phyloP scores from a whole-genome alignment of 371 early-diverging fungal genomes.

The Rhizomucor miehei region DNA sequence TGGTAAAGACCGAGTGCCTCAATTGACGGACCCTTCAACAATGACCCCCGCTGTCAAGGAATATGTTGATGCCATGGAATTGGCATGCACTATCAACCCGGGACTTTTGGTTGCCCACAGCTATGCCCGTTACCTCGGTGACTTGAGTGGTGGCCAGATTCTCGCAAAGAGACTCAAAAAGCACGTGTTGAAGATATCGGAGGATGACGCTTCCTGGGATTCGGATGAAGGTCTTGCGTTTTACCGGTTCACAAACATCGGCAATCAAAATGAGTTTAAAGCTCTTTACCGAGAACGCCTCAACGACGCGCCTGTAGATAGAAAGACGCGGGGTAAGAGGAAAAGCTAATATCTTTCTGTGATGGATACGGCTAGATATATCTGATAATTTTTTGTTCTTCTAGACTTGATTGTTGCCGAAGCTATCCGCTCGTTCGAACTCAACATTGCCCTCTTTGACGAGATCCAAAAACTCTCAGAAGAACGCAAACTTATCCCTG shows the following conservation, averaged over 20 bases:
- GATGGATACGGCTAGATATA: too few species aligned
- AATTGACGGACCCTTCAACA: constrained; percentile 29
- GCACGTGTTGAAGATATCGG: constrained; percentile 32
- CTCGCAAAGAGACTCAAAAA: constrained; percentile 55
- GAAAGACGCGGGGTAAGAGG: constrained; percentile 29
- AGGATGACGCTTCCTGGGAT: constrained; percentile 39
- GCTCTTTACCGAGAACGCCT: constrained; percentile 53
- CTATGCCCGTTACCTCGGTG: constrained; percentile 64
- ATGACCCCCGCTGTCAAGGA: constrained; percentile 55
- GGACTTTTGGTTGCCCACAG: constrained; percentile 57
- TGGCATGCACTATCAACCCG: constrained; percentile 44
- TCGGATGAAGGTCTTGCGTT: constrained; percentile 47
- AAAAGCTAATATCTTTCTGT: not conserved
- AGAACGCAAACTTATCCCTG: constrained; percentile 19
- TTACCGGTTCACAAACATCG: constrained; percentile 50
- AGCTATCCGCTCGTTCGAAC: constrained; percentile 38
- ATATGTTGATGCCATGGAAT: constrained; percentile 49
- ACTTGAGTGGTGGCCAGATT: constrained; percentile 62
- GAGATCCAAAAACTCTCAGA: constrained; percentile 42
- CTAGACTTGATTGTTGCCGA: constrained; percentile 40
- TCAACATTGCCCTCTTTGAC: constrained; percentile 49
- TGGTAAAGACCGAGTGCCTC: constrained; percentile 39
- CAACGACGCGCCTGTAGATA: constrained; percentile 38
- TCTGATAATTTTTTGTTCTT: constrained; percentile 1
- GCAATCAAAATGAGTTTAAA: constrained; percentile 57